Conservation (phyloP, 2,329 filamentous ascomycete genomes). For the Fusarium tricinctum region DNA sequence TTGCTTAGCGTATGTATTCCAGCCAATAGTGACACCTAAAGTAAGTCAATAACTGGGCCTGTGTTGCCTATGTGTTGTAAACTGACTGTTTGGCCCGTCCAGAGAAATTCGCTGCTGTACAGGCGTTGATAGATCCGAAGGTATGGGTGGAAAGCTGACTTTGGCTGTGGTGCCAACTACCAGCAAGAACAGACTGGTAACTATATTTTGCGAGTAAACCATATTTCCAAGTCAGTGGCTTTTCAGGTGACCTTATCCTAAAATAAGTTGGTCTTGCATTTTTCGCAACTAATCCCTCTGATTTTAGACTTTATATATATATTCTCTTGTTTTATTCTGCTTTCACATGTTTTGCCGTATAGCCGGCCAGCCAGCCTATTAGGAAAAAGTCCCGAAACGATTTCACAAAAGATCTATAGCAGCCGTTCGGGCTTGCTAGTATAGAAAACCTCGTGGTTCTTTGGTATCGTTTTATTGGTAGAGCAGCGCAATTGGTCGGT, state of each 20-base stretch:
- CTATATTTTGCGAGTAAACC: no score
- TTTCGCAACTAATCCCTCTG: not conserved
- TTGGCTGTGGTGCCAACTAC: not conserved
- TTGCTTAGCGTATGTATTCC: slow-evolving; percentile 35
- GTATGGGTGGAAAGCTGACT: slow-evolving; percentile 17
- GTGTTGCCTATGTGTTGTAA: accelerated
- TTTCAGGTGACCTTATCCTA: no score
- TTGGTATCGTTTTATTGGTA: slow-evolving; percentile 8
- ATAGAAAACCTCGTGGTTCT: slow-evolving; percentile 10
- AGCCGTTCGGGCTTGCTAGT: not conserved
- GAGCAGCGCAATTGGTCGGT: not conserved
- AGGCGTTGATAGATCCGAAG: slow-evolving; percentile 25
- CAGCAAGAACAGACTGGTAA: not conserved
- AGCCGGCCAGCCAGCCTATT: not conserved
- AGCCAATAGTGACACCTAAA: slow-evolving; percentile 21
- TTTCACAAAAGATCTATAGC: not conserved
- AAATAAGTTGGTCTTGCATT: not conserved
- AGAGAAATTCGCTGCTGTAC: slow-evolving; percentile 26
- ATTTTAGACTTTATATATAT: not conserved
- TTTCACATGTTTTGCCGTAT: not conserved
- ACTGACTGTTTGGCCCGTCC: slow-evolving; percentile 19
- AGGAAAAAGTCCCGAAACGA: slow-evolving; percentile 6
- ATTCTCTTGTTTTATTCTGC: no score
- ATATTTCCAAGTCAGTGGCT: not conserved
- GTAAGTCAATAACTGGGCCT: accelerated